These are phyloP conservation scores for Houttuynia cordata DNA, from an alignment of 164 flowering plant species.

Conservation along the genomic window DNA sequence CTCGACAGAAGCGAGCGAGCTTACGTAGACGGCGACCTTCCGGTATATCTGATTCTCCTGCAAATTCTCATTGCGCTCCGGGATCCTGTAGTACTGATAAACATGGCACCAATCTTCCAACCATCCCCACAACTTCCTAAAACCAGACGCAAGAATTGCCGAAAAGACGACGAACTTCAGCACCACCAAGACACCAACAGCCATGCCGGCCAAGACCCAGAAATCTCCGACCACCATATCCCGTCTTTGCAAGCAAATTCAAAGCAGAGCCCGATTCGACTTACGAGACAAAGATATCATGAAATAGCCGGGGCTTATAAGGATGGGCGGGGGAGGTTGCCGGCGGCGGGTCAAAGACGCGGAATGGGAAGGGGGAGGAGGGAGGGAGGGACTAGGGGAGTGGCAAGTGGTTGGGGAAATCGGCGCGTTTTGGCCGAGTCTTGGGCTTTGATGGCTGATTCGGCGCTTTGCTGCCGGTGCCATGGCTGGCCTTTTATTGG, in stretches of 20 bases:
- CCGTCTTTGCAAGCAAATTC: too few species aligned
- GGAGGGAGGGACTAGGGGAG: too few species aligned
- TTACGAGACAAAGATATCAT: too few species aligned
- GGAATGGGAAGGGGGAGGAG: too few species aligned
- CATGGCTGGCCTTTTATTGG: not conserved
- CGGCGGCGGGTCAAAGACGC: too few species aligned
- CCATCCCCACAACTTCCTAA: conserved; percentile 18
- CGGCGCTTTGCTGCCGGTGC: too few species aligned
- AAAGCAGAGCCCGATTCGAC: too few species aligned
- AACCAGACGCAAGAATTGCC: conserved; percentile 1
- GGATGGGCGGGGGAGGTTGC: too few species aligned
- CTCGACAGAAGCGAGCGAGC: conserved; percentile 45
- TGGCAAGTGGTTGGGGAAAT: too few species aligned
- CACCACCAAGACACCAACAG: not conserved
- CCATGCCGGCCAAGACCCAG: not conserved
- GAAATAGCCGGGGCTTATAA: too few species aligned
- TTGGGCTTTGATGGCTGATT: too few species aligned
- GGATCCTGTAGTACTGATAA: conserved; percentile 52
- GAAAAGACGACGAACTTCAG: conserved; percentile 1
- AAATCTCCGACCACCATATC: not conserved
- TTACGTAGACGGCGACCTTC: conserved; percentile 35
- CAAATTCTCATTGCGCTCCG: conserved; percentile 33
- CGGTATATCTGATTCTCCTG: conserved; percentile 58
- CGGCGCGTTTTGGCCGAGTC: too few species aligned
- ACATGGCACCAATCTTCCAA: conserved; percentile 33